Base-by-base conservation (phyloP, 768 basidiomycete species). In the Leucocoprinus birnbaumii region DNA sequence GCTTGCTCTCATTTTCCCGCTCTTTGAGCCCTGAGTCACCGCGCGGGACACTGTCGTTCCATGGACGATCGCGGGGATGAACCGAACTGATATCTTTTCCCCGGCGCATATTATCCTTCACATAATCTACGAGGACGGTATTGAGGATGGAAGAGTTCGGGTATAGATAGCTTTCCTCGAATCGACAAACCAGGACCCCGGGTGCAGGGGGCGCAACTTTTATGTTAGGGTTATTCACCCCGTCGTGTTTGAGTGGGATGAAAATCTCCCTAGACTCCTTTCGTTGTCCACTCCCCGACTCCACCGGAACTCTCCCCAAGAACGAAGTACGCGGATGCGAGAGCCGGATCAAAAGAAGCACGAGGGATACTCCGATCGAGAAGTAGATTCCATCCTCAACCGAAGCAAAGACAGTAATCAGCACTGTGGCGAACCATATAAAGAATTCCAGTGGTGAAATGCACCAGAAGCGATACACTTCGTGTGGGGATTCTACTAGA, bases 311-410 rank as follows among this genome's bases (percentile, higher is more conserved):
- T 59, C 85, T 88, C 6, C 97, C 97, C 1, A 99, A 80, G 86
- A 98, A 98, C 40, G 86, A 76, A 8, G 92, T 93, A 26, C 91
- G 85, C 19, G 97, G 94, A 61, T 86, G 84, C 22, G 95, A 94
- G 56, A 98, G 67, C 45, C 95, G 88, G 65, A 95, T 71, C 53
- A 98, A 79, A 14, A 98, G 80, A 13, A 98, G 82, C 2, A 76
- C 89, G 18, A 85, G 68, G 0, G 94, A 96, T 1, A 89, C 77
- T n/a, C 73, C 70, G 61, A 98, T 85, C 10, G 94, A 92, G 51
- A 85, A 83, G 68, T 94, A 94, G 63, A 94, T 92, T 19, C 95
- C 95, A 54, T 93, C 79, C 70, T 98, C 97, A 62, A 98, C 95
- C 19, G 85, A 82, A n/a, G 89, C 86, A 76, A 98, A 98, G 45